Conservation (phyloP, 306 rosid species). For the Dryas drummondii region DNA sequence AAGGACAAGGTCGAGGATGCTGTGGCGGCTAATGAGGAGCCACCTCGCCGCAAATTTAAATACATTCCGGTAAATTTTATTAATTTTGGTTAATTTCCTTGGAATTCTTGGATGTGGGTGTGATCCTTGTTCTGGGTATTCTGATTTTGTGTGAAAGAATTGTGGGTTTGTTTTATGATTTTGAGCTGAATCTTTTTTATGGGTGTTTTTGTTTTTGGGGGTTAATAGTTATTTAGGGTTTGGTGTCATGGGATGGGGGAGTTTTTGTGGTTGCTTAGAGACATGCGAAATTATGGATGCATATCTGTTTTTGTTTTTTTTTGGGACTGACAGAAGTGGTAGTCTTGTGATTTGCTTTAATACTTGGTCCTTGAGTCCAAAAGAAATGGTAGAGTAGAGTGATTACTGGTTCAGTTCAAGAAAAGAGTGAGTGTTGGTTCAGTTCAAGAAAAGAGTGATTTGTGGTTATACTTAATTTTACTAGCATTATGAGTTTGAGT, state of each 20-base stretch:
- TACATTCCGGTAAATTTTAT: conserved; percentile 72
- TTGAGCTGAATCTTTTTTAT: neutral
- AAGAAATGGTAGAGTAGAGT: neutral
- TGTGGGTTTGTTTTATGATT: too few relatives aligned
- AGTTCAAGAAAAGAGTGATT: neutral
- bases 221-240: conserved; percentile 15
- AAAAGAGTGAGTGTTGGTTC: neutral
- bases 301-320: too few relatives aligned
- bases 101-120: neutral
- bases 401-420: neutral
- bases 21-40: conserved; percentile 46
- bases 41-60: conserved; percentile 83
- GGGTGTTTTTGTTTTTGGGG: neutral
- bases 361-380: too few relatives aligned
- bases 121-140: conserved; percentile 4
- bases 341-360: too few relatives aligned
- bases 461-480: neutral
- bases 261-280: neutral
- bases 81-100: neutral
- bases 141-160: neutral
- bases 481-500: neutral
- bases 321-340: too few relatives aligned
- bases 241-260: neutral
- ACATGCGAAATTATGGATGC: neutral
- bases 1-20: conserved; percentile 26